Conservation (phyloP, 495 filamentous ascomycete species). For the Annulohypoxylon bovei region DNA sequence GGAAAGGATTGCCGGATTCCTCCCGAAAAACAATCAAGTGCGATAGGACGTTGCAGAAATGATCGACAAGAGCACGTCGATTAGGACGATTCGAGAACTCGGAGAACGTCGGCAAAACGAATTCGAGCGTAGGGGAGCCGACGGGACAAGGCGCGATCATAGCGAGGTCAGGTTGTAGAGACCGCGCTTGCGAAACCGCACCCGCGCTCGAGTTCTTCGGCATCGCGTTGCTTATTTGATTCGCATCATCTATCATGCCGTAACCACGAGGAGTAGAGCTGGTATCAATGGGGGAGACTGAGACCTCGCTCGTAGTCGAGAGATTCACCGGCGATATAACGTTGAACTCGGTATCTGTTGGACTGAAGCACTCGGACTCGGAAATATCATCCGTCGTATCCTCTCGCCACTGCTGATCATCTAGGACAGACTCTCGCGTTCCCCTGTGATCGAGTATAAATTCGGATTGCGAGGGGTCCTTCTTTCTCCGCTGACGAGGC, state of each 20-base stretch:
- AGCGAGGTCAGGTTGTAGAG: conserved; percentile 50
- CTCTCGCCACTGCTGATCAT: conserved; percentile 32
- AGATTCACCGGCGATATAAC: conserved; percentile 32
- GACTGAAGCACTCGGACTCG: conserved; percentile 43
- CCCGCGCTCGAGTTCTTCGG: conserved; percentile 31
- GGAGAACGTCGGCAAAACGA: conserved; percentile 60
- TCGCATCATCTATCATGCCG: conserved; percentile 5
- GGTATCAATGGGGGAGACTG: conserved; percentile 22
- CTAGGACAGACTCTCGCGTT: background rate
- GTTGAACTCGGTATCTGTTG: conserved; percentile 40
- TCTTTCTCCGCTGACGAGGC: conserved; percentile 64
- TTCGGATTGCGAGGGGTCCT: conserved; percentile 40
- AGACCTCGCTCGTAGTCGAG: conserved; percentile 13
- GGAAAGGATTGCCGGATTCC: conserved; percentile 70
- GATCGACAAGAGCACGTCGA: conserved; percentile 65
- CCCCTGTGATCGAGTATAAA: conserved; percentile 6
- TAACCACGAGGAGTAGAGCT: conserved; percentile 29
- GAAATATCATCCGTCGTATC: conserved; percentile 17
- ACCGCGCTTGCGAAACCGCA: conserved; percentile 40
- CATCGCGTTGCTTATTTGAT: conserved; percentile 23
- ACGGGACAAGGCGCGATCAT: conserved; percentile 61
- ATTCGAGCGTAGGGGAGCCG: conserved; percentile 60
- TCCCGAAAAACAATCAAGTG: conserved; percentile 72
- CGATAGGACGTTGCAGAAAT: conserved; percentile 71
- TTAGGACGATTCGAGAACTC: conserved; percentile 66